Evolutionary conservation across 2,329 filamentous ascomycete genomes (phyloP).

Genomic region (Venturia effusa): DNA sequence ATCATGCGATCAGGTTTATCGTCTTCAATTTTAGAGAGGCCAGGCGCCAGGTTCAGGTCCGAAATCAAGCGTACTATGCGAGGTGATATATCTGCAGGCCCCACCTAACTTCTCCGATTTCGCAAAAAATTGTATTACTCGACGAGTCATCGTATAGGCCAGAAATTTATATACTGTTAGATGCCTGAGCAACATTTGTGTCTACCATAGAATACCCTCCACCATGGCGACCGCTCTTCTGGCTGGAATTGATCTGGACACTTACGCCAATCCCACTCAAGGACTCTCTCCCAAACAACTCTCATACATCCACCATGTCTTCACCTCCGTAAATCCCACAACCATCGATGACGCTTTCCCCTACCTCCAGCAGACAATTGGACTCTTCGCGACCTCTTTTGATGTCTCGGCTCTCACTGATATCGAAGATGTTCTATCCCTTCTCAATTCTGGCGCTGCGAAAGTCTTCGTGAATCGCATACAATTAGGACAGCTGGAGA

Average conservation of each 20-base stretch:
- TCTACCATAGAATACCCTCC: neutral
- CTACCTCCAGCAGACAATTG: constrained; percentile 47
- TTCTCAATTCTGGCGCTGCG: constrained; percentile 75
- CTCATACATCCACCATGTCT: constrained; percentile 48
- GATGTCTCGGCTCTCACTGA: constrained; percentile 62
- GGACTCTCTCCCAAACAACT: constrained; percentile 41
- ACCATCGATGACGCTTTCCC: constrained; percentile 35
- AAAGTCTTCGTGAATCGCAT: constrained; percentile 71
- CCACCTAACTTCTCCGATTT: neutral
- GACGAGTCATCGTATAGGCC: neutral
- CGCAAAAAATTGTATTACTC: neutral
- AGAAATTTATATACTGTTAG: neutral
- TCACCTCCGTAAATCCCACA: constrained; percentile 40
- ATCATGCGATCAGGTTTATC: too few species aligned
- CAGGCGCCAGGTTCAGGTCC: too few species aligned
- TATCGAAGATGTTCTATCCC: constrained; percentile 61
- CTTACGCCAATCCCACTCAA: constrained; percentile 31
- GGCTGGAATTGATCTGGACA: constrained; percentile 37
- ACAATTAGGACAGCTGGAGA: constrained; percentile 48
- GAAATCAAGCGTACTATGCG: too few species aligned
- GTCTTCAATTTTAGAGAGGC: too few species aligned
- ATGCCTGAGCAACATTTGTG: neutral
- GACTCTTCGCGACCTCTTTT: constrained; percentile 54
- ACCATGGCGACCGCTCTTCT: constrained; percentile 30
- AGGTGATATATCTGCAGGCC: neutral